Evolutionary conservation across 1,284 basidiomycete species (phyloP).

Genomic region (Phylloboletellus chloephorus): DNA sequence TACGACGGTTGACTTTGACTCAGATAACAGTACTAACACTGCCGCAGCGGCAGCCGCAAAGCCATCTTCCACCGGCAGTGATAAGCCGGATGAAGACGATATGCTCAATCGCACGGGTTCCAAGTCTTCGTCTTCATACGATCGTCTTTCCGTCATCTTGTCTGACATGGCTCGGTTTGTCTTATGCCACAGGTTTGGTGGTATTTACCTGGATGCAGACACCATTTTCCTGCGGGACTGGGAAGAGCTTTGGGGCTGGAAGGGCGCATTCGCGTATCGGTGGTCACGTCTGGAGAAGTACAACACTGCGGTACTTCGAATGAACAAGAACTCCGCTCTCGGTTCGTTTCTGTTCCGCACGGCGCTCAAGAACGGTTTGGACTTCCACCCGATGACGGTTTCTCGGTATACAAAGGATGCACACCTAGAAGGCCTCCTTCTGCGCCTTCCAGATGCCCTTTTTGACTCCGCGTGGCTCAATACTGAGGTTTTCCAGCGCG

Average conservation of each 20-base stretch:
- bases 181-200: slow-evolving; percentile 79
- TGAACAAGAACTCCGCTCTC: slow-evolving; percentile 78
- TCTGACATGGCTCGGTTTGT: slow-evolving; percentile 88
- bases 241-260: slow-evolving; percentile 88
- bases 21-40: slow-evolving; percentile 24
- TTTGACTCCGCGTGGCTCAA: slow-evolving; percentile 88
- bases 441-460: slow-evolving; percentile 77
- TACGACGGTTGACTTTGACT: slow-evolving; percentile 9
- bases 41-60: slow-evolving; percentile 15
- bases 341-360: slow-evolving; percentile 81
- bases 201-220: slow-evolving; percentile 84
- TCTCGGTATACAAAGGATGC: slow-evolving; percentile 77
- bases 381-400: slow-evolving; percentile 86
- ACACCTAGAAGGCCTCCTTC: slow-evolving; percentile 62
- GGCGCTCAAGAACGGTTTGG: slow-evolving; percentile 77
- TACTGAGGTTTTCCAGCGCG: slow-evolving; percentile 76
- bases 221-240: slow-evolving; percentile 86
- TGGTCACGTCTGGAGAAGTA: slow-evolving; percentile 80
- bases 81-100: slow-evolving; percentile 46
- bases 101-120: slow-evolving; percentile 73
- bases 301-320: slow-evolving; percentile 81
- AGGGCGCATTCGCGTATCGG: slow-evolving; percentile 82
- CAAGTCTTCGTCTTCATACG: slow-evolving; percentile 68
- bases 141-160: slow-evolving; percentile 75
- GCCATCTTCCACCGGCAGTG: slow-evolving; percentile 26